Conservation (phyloP, 768 basidiomycete species). For the Wakefieldia striispora region DNA sequence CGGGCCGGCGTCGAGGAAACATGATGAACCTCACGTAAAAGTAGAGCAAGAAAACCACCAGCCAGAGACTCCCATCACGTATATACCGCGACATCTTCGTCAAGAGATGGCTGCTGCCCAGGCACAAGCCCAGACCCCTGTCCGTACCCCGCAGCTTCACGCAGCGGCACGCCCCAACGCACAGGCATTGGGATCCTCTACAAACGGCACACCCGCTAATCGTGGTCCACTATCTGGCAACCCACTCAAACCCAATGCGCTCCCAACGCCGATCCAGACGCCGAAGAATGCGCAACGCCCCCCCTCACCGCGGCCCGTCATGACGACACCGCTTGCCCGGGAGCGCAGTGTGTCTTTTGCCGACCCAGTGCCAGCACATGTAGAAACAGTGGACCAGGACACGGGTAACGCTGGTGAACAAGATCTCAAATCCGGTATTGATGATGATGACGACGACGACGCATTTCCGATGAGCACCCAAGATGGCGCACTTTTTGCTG, state of each 20-base stretch:
- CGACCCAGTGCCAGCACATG: neutral
- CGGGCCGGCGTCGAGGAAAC: neutral
- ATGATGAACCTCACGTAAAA: slow-evolving; percentile 14
- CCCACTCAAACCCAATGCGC: slow-evolving; percentile 13
- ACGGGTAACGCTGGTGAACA: neutral
- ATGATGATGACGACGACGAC: slow-evolving; percentile 28
- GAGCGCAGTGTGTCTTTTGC: slow-evolving; percentile 15
- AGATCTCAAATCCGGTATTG: slow-evolving; percentile 8
- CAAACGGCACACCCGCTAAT: neutral
- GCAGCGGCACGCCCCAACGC: neutral
- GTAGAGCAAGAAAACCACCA: slow-evolving; percentile 10
- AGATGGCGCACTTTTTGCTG: slow-evolving; percentile 64
- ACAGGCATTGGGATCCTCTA: neutral
- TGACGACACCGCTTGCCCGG: slow-evolving; percentile 11
- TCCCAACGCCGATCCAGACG: slow-evolving; percentile 37
- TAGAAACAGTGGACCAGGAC: slow-evolving; percentile 1
- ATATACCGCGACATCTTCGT: slow-evolving; percentile 43
- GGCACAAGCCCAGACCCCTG: slow-evolving; percentile 1
- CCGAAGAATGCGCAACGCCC: slow-evolving; percentile 32
- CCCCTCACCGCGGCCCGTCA: slow-evolving; percentile 5
- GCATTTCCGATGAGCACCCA: slow-evolving; percentile 58
- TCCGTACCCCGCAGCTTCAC: neutral
- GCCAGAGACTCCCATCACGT: slow-evolving; percentile 26
- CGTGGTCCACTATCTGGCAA: neutral
- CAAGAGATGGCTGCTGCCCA: slow-evolving; percentile 17